Conservation (phyloP, 2,329 filamentous ascomycete species). For the Pseudocercospora musae region DNA sequence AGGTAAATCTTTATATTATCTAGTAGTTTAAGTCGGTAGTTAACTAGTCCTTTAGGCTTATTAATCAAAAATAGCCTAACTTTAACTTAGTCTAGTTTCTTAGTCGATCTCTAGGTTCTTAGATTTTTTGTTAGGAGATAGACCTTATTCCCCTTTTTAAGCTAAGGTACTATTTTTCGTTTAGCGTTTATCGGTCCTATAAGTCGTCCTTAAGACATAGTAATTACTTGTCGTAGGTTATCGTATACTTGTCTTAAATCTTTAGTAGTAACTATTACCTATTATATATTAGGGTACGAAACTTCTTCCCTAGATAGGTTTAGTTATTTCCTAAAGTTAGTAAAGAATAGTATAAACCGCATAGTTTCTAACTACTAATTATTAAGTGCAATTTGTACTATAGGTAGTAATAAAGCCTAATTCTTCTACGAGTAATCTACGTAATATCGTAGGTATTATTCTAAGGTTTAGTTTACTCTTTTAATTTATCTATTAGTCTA, state of each 20-base stretch:
- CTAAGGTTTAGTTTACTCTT: constrained; percentile 26
- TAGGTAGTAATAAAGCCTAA: too few species aligned
- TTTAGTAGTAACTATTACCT: background rate
- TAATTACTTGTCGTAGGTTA: background rate
- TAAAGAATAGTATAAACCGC: constrained; percentile 23
- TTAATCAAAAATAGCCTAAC: constrained; percentile 6
- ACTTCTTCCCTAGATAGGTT: background rate
- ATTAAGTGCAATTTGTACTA: constrained; percentile 28
- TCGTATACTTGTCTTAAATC: background rate
- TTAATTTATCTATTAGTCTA: constrained; percentile 32
- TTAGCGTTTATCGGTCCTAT: background rate
- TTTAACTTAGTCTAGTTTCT: constrained; percentile 7
- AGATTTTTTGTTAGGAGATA: constrained; percentile 7
- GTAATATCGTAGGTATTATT: constrained; percentile 28
- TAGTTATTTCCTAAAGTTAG: constrained; percentile 16
- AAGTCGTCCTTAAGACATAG: background rate
- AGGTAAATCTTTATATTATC: background rate
- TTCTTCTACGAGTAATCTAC: constrained; percentile 24
- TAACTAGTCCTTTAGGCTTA: background rate
- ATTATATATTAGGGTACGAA: background rate
- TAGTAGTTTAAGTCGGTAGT: background rate
- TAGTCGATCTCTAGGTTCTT: background rate
- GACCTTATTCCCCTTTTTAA: too few species aligned
- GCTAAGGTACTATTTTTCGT: too few species aligned
- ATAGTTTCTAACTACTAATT: constrained; percentile 18